Conservation (phyloP, 2,329 filamentous ascomycete species). For the Dichotomopilus funicola region DNA sequence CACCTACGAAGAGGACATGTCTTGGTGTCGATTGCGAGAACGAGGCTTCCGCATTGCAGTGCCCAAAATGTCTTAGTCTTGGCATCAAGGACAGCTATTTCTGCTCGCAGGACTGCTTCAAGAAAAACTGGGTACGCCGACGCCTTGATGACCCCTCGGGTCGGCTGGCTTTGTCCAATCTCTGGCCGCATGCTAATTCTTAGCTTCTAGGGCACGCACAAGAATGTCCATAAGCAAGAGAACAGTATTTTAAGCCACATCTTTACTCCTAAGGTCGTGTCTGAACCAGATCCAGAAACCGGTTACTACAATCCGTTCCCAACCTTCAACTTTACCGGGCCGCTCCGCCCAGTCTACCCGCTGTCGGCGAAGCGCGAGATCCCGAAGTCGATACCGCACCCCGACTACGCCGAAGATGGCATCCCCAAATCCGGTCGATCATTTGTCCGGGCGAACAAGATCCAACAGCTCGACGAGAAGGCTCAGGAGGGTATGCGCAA, state of each 20-base stretch:
- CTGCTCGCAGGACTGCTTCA: constrained; percentile 98
- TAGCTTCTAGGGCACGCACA: constrained; percentile 64
- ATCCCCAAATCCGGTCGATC: constrained; percentile 57
- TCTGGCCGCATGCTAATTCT: constrained; percentile 13
- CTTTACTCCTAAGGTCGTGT: constrained; percentile 72
- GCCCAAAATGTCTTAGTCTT: constrained; percentile 88
- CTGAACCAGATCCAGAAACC: constrained; percentile 86
- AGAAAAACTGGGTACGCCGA: constrained; percentile 83
- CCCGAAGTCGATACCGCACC: constrained; percentile 72
- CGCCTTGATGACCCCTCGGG: background rate
- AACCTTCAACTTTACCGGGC: constrained; percentile 73
- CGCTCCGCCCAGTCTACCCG: constrained; percentile 79
- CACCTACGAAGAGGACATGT: constrained; percentile 61
- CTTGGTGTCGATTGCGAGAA: constrained; percentile 78
- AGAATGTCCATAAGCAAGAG: constrained; percentile 75
- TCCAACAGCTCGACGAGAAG: constrained; percentile 72
- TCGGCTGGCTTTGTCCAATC: background rate
- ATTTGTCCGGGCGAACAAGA: constrained; percentile 61
- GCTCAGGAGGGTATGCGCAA: constrained; percentile 87
- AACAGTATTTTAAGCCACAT: constrained; percentile 67
- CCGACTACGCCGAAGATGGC: constrained; percentile 84
- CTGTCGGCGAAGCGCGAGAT: constrained; percentile 66
- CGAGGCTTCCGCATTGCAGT: constrained; percentile 79
- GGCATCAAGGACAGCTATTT: constrained; percentile 87
- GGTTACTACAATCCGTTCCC: constrained; percentile 91